Evolutionary conservation across 108 stramenopile genomes (phyloP).

Genomic region (Discostella pseudostelligera): DNA sequence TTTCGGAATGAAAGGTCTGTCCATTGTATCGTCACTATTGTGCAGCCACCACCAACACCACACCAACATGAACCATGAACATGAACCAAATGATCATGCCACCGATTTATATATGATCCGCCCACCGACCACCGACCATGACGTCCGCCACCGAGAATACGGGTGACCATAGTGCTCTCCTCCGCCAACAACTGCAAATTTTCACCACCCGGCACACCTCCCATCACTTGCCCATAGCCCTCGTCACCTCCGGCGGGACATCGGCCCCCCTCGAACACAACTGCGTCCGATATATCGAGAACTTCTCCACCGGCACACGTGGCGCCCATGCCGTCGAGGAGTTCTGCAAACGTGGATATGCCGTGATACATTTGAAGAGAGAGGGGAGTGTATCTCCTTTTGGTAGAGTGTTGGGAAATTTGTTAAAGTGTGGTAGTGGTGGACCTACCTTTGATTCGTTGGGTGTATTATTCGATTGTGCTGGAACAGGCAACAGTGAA

Average conservation of each 20-base stretch:
- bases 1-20: too few species aligned
- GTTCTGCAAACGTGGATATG: constrained; percentile 86
- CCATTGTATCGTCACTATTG: too few species aligned
- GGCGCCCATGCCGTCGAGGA: constrained; percentile 90
- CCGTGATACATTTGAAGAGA: constrained; percentile 87
- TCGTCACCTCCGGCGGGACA: constrained; percentile 89
- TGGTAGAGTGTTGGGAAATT: constrained; percentile 63
- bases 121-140: too few species aligned
- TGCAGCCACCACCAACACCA: neutral
- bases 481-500: constrained; percentile 34
- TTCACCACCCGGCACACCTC: constrained; percentile 63
- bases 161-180: constrained; percentile 15
- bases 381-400: constrained; percentile 76
- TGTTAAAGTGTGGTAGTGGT: constrained; percentile 50
- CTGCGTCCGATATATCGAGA: constrained; percentile 90
- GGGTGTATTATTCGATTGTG: constrained; percentile 60
- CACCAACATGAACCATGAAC: neutral
- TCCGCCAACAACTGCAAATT: constrained; percentile 33
- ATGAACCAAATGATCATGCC: too few species aligned
- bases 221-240: constrained; percentile 79
- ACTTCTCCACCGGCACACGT: constrained; percentile 93
- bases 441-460: constrained; percentile 52
- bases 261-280: constrained; percentile 84
- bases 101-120: too few species aligned
- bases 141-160: constrained; percentile 9